Percentiles rank a stretch among this genome's conserved stretches.
Evolutionary conservation across 352 stramenopile species (phyloP).

Genomic region (Plasmopara halstedii): DNA sequence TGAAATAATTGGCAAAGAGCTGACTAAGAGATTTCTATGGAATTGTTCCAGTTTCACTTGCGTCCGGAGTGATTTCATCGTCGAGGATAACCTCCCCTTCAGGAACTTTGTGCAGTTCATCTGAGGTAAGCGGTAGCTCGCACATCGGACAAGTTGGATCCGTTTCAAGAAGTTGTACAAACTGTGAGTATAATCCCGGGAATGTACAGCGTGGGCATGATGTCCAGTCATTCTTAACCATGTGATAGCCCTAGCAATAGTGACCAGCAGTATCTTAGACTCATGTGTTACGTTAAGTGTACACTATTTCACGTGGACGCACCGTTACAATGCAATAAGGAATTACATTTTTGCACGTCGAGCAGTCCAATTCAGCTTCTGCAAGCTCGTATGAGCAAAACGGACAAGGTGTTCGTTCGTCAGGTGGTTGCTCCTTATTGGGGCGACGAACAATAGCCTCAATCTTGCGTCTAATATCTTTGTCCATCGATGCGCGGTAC

Average conservation of each 20-base stretch:
- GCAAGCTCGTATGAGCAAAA: slow-evolving; percentile 73
- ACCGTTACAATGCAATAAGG: slow-evolving; percentile 91
- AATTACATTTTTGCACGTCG: slow-evolving; percentile 88
- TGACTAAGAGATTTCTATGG: slow-evolving; percentile 6
- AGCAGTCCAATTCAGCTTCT: slow-evolving; percentile 86
- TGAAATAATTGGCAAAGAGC: too few relatives aligned
- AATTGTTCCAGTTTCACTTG: slow-evolving; percentile 6
- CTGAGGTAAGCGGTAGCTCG: slow-evolving; percentile 37
- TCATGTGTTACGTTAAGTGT: not conserved
- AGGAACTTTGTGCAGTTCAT: slow-evolving; percentile 26
- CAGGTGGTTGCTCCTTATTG: slow-evolving; percentile 80
- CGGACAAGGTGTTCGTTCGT: slow-evolving; percentile 71
- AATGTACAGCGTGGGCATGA: slow-evolving; percentile 85
- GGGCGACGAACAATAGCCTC: slow-evolving; percentile 90
- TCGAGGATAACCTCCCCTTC: slow-evolving; percentile 41
- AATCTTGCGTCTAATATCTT: slow-evolving; percentile 91
- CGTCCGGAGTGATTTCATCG: slow-evolving; percentile 18
- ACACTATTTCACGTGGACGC: slow-evolving; percentile 5
- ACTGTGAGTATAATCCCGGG: slow-evolving; percentile 85
- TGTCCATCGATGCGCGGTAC: slow-evolving; percentile 83
- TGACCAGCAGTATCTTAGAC: not conserved
- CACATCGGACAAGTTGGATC: slow-evolving; percentile 75
- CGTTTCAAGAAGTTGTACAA: slow-evolving; percentile 66
- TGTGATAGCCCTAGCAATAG: slow-evolving; percentile 77
- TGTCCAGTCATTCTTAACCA: slow-evolving; percentile 90